Conservation (phyloP, 2,329 filamentous ascomycete species). For the Xenoacremonium recifei region DNA sequence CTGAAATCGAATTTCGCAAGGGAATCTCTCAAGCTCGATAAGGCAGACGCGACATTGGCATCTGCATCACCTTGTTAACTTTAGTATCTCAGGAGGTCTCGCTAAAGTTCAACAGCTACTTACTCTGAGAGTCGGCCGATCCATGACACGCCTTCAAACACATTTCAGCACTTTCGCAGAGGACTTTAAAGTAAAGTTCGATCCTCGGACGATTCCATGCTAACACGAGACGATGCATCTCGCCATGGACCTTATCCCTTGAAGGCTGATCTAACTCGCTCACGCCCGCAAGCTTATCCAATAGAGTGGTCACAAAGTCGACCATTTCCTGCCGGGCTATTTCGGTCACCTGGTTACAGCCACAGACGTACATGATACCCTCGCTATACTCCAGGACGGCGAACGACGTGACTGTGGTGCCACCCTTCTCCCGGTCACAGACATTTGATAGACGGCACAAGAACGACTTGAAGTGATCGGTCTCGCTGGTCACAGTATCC, state of each 20-base stretch:
- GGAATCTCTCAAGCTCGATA: neutral
- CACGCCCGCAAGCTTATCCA: constrained; percentile 10
- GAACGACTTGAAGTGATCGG: constrained; percentile 26
- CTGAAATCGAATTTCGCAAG: neutral
- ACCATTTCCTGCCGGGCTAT: neutral
- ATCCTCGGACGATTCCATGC: constrained; percentile 17
- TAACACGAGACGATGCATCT: constrained; percentile 14
- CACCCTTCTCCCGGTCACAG: constrained; percentile 28
- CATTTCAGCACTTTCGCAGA: constrained; percentile 3
- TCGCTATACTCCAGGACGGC: constrained; percentile 26
- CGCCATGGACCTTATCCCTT: neutral
- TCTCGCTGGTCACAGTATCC: constrained; percentile 9
- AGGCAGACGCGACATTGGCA: neutral
- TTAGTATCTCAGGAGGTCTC: neutral
- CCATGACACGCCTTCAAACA: constrained; percentile 14
- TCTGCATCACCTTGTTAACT: neutral
- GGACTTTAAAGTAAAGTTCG: constrained; percentile 12
- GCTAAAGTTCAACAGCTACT: neutral
- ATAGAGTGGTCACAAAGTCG: constrained; percentile 10
- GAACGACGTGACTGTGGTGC: constrained; percentile 30
- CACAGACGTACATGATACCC: constrained; percentile 28
- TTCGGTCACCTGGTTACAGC: constrained; percentile 23
- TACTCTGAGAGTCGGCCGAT: neutral
- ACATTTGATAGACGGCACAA: constrained; percentile 30
- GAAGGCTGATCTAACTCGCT: rapidly evolving